Evolutionary conservation across 169 alveolate species (phyloP).

Genomic region (Cystoisospora suis): DNA sequence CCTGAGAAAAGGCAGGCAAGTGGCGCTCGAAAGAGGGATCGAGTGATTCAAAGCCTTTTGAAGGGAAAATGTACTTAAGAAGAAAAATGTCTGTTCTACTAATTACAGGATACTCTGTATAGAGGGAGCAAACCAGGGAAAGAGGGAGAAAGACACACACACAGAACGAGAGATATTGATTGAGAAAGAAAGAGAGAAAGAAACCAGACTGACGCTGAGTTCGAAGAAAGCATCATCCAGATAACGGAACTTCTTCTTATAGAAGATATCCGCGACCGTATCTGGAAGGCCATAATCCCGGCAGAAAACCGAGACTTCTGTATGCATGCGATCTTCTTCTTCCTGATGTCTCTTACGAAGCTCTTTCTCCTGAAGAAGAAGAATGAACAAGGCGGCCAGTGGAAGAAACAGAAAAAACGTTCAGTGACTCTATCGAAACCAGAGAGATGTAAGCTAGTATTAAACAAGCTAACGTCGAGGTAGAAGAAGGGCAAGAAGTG

Average conservation of each 20-base stretch:
- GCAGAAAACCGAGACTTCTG: slow-evolving; percentile 44
- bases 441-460: too few species aligned
- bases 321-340: slow-evolving; percentile 17
- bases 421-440: too few species aligned
- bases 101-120: too few species aligned
- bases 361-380: slow-evolving; percentile 41
- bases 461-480: too few species aligned
- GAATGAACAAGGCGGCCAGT: background rate
- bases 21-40: too few species aligned
- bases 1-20: too few species aligned
- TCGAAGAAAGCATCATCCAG: slow-evolving; percentile 45
- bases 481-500: too few species aligned
- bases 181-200: background rate
- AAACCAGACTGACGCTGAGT: background rate
- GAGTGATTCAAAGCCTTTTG: too few species aligned
- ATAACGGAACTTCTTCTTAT: slow-evolving; percentile 15
- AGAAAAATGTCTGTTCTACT: too few species aligned
- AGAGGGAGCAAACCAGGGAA: too few species aligned
- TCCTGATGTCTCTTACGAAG: slow-evolving; percentile 43
- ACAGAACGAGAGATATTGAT: background rate
- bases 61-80: too few species aligned
- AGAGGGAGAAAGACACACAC: background rate
- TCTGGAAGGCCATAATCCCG: slow-evolving; percentile 17
- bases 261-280: slow-evolving; percentile 2
- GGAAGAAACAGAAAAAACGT: background rate